Evolutionary conservation across 2,329 filamentous ascomycete species (phyloP), one percentile per base, ranked within the genome.

Genomic region (Aspergillus transmontanensis): DNA sequence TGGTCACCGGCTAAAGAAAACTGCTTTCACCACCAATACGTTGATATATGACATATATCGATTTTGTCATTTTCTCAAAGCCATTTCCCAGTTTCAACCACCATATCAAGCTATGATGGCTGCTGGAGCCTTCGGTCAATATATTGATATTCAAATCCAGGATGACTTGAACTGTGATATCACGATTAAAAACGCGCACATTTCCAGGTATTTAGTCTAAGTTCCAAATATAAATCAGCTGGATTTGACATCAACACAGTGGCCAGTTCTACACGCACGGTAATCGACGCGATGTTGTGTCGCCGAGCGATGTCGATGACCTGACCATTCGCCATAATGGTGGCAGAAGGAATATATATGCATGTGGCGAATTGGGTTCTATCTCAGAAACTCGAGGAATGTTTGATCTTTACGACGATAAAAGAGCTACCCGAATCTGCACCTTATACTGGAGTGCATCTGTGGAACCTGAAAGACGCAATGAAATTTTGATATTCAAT

Each of bases 151-250:
- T 34, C 32, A 62, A 59, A 62, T 64, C 16, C 26, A 58, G 58
- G 62, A 64, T 62, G 59, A 64, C 41, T 23, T 58, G 62, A 63
- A 64, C 30, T 64, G 63, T 55, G 62, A 64, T 28, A 64, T 64
- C 48, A 60, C 60, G 3, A 59, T 64, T 46, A 60, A 64, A 59
- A 64, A 64, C 54, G 51, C 59, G 36, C 41, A 63, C 16, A 23
- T 64, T n/a, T 45, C 58, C 19, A 64, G 62, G 62, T 64, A 63
- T 43, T 30, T 51, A 19, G 11, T 34, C 45, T n/a, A 43, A 14
- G 26, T 16, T 39, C 11, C 45, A 64, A 60, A 41, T 60, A 60
- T 30, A 30, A 30, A 30, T 30, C 28, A 30, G 28, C 4, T 30
- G 28, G 4, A 30, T 30, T 30, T 30, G 28, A 30, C 28, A 30